A percentile compares a stretch with the other conserved stretches of the same genome.
These are phyloP conservation scores for Sordariomycetes sp. DNA, from an alignment of 2,329 filamentous ascomycete species.

Conservation along the genomic window DNA sequence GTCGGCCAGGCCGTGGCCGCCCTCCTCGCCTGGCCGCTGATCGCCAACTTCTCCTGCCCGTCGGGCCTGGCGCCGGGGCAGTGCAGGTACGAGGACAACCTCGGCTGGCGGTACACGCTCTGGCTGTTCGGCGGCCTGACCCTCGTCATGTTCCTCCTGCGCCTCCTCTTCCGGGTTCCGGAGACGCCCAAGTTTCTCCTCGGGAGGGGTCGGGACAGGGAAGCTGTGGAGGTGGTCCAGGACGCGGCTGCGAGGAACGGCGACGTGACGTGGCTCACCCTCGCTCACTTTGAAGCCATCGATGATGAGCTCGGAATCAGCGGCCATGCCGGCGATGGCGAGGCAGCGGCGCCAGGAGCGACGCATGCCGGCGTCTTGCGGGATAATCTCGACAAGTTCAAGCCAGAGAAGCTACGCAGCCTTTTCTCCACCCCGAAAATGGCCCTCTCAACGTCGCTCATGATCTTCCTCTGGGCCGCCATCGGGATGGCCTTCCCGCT, in stretches of 20 bases:
- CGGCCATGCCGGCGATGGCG: background rate
- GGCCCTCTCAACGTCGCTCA: slow-evolving; percentile 21
- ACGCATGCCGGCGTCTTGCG: background rate
- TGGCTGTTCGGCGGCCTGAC: slow-evolving; percentile 26
- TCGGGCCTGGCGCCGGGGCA: slow-evolving; percentile 9
- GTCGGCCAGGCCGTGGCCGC: slow-evolving; percentile 23
- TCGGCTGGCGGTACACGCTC: slow-evolving; percentile 30
- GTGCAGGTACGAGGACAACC: slow-evolving; percentile 20
- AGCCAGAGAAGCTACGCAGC: slow-evolving; percentile 15
- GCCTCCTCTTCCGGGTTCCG: slow-evolving; percentile 21
- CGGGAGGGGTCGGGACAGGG: slow-evolving; percentile 21
- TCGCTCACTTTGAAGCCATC: slow-evolving; percentile 12
- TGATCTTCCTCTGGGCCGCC: slow-evolving; percentile 30
- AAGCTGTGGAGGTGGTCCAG: slow-evolving; percentile 30
- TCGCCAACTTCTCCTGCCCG: slow-evolving; percentile 20
- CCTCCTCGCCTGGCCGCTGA: slow-evolving; percentile 19
- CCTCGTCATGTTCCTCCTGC: slow-evolving; percentile 22
- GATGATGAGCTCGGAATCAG: background rate
- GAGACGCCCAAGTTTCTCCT: slow-evolving; percentile 28
- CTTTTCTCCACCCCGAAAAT: slow-evolving; percentile 20
- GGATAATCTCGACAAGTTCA: background rate
- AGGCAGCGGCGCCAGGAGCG: background rate
- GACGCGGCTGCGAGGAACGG: slow-evolving; percentile 20
- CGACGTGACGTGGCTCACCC: slow-evolving; percentile 13
- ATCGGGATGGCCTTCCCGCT: slow-evolving; percentile 34